Base-by-base conservation (phyloP, 495 filamentous ascomycete genomes). In the Penicillium bovifimosum region DNA sequence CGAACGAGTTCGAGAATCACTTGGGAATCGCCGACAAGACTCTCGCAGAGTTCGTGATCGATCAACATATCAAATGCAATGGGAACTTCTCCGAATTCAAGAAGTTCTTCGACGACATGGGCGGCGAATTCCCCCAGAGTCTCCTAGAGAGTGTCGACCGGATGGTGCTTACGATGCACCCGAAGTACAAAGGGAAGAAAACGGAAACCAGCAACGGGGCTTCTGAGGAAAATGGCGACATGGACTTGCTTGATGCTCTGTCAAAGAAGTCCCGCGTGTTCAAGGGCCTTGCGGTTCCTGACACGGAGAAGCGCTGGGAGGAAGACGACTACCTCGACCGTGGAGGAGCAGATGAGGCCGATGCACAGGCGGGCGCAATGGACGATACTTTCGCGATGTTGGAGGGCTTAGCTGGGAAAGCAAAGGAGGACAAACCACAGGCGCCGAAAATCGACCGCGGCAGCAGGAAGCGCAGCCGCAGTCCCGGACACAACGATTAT, bases 371-470 rank as follows among this genome's bases (percentile, higher is more conserved):
- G 11, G 83, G 83, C 62, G 85, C 84, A 26, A 88, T 96, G 68
- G 93, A 97, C 62, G 95, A 99, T 68, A 96, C 93, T 6, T 83
- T 99, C 63, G 90, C 90, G 5, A 80, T 92, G 66, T 71, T 99
- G 17, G 95, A 97, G 65, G 85, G 86, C 14, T 73, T 97, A 35
- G 91, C 89, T 46, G 80, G 83, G 11, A 91, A 92, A 55, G 71
- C 74, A 34, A 74, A 71, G 64, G 60, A 76, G 50, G 63, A 72
- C 53, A 59, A 70, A 61, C 51, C 76, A 33, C 59, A 54, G 31
- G 33, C 59, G 18, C 34, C 59, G 4, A 58, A 53, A 47, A 60
- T 69, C 29, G 61, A 75, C n/a, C 64, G 64, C 39, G 66, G 68
- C 20, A 75, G 68, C 47, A 70, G 82, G 56, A 95, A 90, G 67